Evolutionary conservation across 2,329 filamentous ascomycete species (phyloP).

Genomic region (Grosmannia clavigera): DNA sequence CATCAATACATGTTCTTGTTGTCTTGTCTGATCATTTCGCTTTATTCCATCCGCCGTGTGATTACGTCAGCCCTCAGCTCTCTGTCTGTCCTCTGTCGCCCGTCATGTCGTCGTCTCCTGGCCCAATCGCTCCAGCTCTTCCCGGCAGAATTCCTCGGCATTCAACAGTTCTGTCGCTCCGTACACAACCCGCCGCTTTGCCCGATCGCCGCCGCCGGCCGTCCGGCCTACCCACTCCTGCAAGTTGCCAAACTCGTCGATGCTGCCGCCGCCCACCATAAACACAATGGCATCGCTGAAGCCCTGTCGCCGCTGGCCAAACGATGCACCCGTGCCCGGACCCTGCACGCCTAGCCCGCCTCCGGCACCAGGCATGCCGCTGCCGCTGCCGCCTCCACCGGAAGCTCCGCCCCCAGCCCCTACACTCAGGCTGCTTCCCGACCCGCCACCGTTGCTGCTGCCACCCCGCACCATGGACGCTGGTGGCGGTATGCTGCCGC

Average conservation of each 20-base stretch:
- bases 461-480: conserved; percentile 36
- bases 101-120: conserved; percentile 30
- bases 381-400: conserved; percentile 27
- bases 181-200: conserved; percentile 77
- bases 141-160: conserved; percentile 51
- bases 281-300: conserved; percentile 91
- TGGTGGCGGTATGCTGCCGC: conserved; percentile 79
- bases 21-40: not conserved
- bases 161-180: conserved; percentile 79
- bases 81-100: not conserved
- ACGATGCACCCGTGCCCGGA: conserved; percentile 64
- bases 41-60: not conserved
- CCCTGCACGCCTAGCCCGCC: conserved; percentile 31
- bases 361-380: conserved; percentile 32
- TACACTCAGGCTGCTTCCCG: conserved; percentile 17
- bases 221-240: conserved; percentile 90
- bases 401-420: conserved; percentile 16
- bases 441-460: conserved; percentile 12
- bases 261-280: conserved; percentile 87
- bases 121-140: conserved; percentile 52
- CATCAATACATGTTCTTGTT: too few species aligned
- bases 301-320: conserved; percentile 80
- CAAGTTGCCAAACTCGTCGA: conserved; percentile 97
- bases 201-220: conserved; percentile 40
- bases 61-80: not conserved